Base-by-base conservation (phyloP, 768 basidiomycete genomes). In the Crepidotus variabilis region DNA sequence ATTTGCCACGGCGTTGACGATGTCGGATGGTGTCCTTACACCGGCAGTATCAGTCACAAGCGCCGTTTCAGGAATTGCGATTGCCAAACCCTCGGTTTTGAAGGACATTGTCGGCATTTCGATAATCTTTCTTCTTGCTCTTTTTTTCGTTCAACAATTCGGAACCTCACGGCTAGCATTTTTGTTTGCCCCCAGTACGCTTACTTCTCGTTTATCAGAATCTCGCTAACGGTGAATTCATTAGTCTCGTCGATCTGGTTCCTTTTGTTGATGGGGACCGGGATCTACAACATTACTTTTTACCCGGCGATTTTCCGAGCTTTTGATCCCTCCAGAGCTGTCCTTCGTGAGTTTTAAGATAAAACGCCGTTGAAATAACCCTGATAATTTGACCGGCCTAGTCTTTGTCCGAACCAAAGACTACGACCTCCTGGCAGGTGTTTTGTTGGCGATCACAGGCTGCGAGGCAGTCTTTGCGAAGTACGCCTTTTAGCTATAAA, bases 381-480 rank as follows among this genome's bases (percentile, higher is more conserved):
- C 47, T 24, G 48, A 20, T 39, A 34, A 39, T 54, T 39, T 43
- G 33, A 47, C 43, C 11, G 13, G 14, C 39, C 11, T 39, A 86
- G 83, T 82, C 16, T 90, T 90, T 56, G 83, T 87, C 0, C 78
- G 86, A 10, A 88, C 86, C 1, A 72, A 69, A 51, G 67, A 87
- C 57, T 88, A 82, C 57, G 83, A 84, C 57, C 66, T 81, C 5
- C 77, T 90, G 0, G 75, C 83, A 7, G 87, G 86, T 33, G 76
- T 89, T 1, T 70, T 90, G 6, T 78, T 90, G 1, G 78, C 82
- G 1, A 58, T 88, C n/a, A 90, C 88, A 0, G 88, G 88, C 0
- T 84, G 81, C 61, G 87, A 88, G 65, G 85, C 84, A 1, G 70
- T 86, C 46, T 86, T 86, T 66, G 85, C 86, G 10, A 86, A 86